Base-by-base conservation (phyloP, 2,329 filamentous ascomycete genomes). In the Didymellaceae sp. region DNA sequence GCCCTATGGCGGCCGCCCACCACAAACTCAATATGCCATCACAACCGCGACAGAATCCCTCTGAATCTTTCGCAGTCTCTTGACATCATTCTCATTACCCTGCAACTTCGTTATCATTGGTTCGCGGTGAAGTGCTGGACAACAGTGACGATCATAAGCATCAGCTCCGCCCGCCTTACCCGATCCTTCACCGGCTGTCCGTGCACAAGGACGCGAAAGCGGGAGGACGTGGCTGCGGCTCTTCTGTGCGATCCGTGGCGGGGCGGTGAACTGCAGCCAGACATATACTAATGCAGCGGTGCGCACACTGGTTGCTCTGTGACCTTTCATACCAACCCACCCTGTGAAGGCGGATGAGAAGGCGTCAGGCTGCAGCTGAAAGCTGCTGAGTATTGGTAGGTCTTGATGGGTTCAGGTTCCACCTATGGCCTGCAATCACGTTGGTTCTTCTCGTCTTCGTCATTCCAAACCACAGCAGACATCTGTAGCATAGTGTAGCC, bases 281-380 rank as follows among this genome's bases (percentile, higher is more conserved):
- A 55, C 52, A 52, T 64, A 64, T 71, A 72, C 67, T 71, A 70
- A 68, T 71, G 66, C 65, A 61, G 59, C 55, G 54, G 54, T 57
- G 38, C 57, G 62, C 66, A 55, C 63, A 53, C 57, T 59, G 41
- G 48, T 57, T 57, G 24, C 38, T 57, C 55, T 56, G 54, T 50
- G 51, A 61, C 52, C 45, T 49, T 55, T 50, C 45, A 45, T 50
- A 38, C 17, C 37, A 54, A 37, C 39, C n/a, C 46, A 41, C 44
- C 51, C 52, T 43, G 34, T 46, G 50, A 43, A 60, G 56, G 55
- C 61, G 30, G 48, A 55, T 45, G 30, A 54, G 57, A 57, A 70
- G 67, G 66, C 66, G 30, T 59, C 57, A 66, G 67, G 67, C 70
- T 68, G 54, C 58, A 55, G 59, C 59, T 59, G 59, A 55, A 47